Evolutionary conservation across 352 stramenopile species (phyloP), one percentile per base, ranked within the genome.

Genomic region (Vaucheria bursata): DNA sequence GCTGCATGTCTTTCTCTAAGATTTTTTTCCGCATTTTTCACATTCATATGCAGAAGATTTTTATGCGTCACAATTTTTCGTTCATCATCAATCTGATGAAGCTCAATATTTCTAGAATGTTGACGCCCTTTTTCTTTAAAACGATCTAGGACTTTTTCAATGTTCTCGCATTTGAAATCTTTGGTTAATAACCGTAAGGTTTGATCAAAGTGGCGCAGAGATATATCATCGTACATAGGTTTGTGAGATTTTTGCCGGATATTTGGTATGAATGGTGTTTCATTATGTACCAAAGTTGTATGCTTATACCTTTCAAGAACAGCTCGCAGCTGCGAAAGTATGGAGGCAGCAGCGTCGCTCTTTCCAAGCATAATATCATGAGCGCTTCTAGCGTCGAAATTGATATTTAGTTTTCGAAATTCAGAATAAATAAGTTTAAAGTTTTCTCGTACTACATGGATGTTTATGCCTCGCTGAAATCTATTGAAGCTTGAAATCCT

Each of bases 401-500:
- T 81, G 59, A 95, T 80, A 74, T 87, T 85, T 59, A 94, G 85
- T 34, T 87, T 88, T 29, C 87, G 87, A 34, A 95, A 78, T 37
- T 85, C 87, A 1, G 89, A 89, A 83, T 94, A 88, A 12, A 95
- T 75, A 31, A 94, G 83, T 25, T 89, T 93, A 79, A 94, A 95
- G 82, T 94, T 94, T 84, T 91, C 69, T 81, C 93, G 90, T 81
- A 93, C 94, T 72, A 89, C 89, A 12, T 85, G 77, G n/a, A 78
- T 38, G 29, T 49, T 76, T 37, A 52, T 75, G 64, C 65, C 36
- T 45, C 52, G 70, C 68, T 91, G 85, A 65, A 95, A 95, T 70
- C 91, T 85, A 50, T 78, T 67, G 64, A 95, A 91, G 85, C 93
- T 91, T 82, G 89, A 90, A 85, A 93, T 90, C 66, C 94, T 89